A percentile compares a stretch with the other conserved stretches of the same genome.
These are phyloP conservation scores for Leishmania tarentolae DNA, from an alignment of 208 protist genomes.

Conservation along the genomic window DNA sequence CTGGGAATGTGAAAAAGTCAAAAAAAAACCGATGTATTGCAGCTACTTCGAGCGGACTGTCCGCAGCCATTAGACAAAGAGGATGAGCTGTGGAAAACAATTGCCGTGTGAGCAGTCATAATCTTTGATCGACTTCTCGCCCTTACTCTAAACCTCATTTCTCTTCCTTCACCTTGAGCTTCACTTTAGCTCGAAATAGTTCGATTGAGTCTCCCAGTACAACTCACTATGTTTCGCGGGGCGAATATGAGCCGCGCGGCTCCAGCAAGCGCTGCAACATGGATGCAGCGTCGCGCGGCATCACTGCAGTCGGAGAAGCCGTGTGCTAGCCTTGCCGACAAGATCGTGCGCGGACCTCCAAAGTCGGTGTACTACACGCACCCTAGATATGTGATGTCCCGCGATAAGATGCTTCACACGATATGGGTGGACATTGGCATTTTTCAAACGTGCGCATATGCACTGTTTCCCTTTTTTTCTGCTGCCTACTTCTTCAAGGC, in stretches of 20 bases:
- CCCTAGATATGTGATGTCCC: conserved; percentile 88
- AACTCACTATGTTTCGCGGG: conserved; percentile 34
- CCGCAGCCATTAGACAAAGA: neutral
- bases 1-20: neutral
- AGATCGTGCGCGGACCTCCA: conserved; percentile 79
- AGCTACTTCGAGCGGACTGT: neutral
- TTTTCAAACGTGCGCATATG: conserved; percentile 64
- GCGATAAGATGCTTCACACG: conserved; percentile 91
- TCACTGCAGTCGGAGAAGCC: conserved; percentile 89
- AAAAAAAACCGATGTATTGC: neutral
- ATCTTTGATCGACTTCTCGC: conserved; percentile 10
- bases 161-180: neutral
- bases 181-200: neutral
- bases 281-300: conserved; percentile 39
- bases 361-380: conserved; percentile 78
- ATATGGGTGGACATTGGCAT: conserved; percentile 89
- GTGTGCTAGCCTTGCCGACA: conserved; percentile 75
- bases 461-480: conserved; percentile 82
- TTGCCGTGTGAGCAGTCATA: neutral
- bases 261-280: conserved; percentile 17
- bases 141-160: neutral
- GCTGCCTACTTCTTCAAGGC: conserved; percentile 90
- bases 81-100: neutral
- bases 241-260: conserved; percentile 23
- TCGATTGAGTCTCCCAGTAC: neutral